Evolutionary conservation across 2,329 filamentous ascomycete species (phyloP).

Genomic region (Arthrobotrys sphaeroides): DNA sequence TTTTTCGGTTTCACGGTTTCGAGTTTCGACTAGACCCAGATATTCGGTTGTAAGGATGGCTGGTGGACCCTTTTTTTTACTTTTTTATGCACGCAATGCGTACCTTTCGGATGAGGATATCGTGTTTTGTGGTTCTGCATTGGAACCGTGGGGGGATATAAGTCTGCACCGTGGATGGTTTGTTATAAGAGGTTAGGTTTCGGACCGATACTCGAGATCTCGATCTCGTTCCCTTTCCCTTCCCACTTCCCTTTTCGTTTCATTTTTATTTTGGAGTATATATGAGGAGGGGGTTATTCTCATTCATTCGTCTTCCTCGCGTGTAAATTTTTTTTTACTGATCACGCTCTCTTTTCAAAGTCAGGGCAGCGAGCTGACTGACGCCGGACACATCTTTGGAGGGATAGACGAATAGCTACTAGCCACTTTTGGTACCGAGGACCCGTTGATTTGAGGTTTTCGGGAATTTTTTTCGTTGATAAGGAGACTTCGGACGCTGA

Average conservation of each 20-base stretch:
- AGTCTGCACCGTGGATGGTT: not conserved
- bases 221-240: conserved; percentile 6
- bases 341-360: not conserved
- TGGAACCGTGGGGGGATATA: conserved; percentile 25
- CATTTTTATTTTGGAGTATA: not conserved
- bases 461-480: not conserved
- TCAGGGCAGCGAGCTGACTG: conserved; percentile 38
- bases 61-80: conserved; percentile 8
- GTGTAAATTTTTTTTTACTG: not conserved
- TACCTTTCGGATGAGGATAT: conserved; percentile 13
- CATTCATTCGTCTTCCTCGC: conserved; percentile 8
- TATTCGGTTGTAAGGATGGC: conserved; percentile 15
- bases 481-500: not conserved
- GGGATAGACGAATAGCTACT: not conserved
- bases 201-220: conserved; percentile 7
- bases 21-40: conserved; percentile 1
- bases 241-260: conserved; percentile 2
- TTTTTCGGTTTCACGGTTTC: conserved; percentile 43
- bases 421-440: not conserved
- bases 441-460: conserved; percentile 44
- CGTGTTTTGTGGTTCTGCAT: conserved; percentile 19
- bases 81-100: not conserved
- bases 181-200: conserved; percentile 29
- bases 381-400: conserved; percentile 11
- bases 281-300: conserved; percentile 5